Evolutionary conservation across 2,329 filamentous ascomycete genomes (phyloP).

Genomic region (Bimuria novae-zelandiae): DNA sequence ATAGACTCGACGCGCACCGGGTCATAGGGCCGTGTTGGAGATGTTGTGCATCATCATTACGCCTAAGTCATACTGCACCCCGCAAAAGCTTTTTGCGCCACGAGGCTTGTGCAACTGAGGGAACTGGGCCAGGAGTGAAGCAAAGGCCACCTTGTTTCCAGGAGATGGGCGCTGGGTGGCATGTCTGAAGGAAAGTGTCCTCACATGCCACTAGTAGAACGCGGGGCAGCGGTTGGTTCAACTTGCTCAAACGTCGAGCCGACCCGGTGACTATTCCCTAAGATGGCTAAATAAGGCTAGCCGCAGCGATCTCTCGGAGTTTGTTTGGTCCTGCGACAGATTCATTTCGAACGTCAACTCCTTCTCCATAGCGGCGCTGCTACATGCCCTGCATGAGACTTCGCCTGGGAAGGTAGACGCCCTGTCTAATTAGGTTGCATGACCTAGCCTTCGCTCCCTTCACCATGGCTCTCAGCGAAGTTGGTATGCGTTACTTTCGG

Average conservation of each 20-base stretch:
- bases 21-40: slow-evolving; percentile 26
- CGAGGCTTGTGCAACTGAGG: slow-evolving; percentile 2
- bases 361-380: slow-evolving; percentile 6
- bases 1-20: slow-evolving; percentile 22
- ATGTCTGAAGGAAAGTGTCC: slow-evolving; percentile 12
- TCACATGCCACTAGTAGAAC: slow-evolving; percentile 31
- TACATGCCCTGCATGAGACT: slow-evolving; percentile 3
- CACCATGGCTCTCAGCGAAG: background rate
- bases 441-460: background rate
- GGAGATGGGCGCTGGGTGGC: slow-evolving; percentile 4
- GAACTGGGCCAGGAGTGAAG: background rate
- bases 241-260: slow-evolving; percentile 30
- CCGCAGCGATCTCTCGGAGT: slow-evolving; percentile 12
- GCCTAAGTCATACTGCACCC: slow-evolving; percentile 14
- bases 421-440: slow-evolving; percentile 6
- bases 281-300: slow-evolving; percentile 29
- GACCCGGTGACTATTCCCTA: slow-evolving; percentile 33
- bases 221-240: slow-evolving; percentile 25
- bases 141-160: slow-evolving; percentile 10
- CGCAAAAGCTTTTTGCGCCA: slow-evolving; percentile 20
- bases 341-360: slow-evolving; percentile 13
- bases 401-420: background rate
- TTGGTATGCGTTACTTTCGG: background rate
- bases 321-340: slow-evolving; percentile 13
- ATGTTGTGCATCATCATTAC: slow-evolving; percentile 23